Evolutionary conservation across 2,329 filamentous ascomycete species (phyloP), one percentile per base, ranked within the genome.

Genomic region (Talaromyces pinophilus): DNA sequence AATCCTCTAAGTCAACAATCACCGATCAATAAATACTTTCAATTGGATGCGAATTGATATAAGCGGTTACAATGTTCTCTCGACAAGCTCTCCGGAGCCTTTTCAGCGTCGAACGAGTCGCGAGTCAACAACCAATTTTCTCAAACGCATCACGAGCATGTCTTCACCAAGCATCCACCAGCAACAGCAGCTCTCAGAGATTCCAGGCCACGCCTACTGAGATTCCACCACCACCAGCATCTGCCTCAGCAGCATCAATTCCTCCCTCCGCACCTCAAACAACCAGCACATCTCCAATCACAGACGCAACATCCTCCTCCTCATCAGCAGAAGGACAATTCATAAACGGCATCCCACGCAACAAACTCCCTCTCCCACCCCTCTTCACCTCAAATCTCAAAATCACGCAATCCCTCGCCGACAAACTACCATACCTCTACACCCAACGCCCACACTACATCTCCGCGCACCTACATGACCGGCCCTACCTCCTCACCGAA

Each of bases 401-500:
- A 70, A 74, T 82, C 63, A 78, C 76, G 19, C 72, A 78, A 67
- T 78, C 80, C 15, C 71, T 82, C 40, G 76, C 80, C 69, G 70
- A 74, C 22, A 77, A 79, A 62, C 79, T 84, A 40, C 81, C 82
- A 7, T 73, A 79, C 63, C 79, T 84, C 62, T 73, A 73, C 50
- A 72, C 76, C 54, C 82, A 84, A 70, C 71, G 74, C 44, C 79
- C 81, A 28, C 81, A 83, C 74, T 84, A 83, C 72, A 77, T 83
- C 48, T 77, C 78, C 30, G 79, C 81, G 11, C 81, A 83, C 71
- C 71, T 84, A 35, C 82, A 84, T 70, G 78, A 79, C 3, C 77
- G 79, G n/a, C 81, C 82, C n/a, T 84, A 82, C 73, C 78, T 84
- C 28, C 73, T 84, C 61, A 83, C 82, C 0, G 82, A 84, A 54